These are phyloP conservation scores for Sicyos edulis DNA, from an alignment of 306 rosid genomes.

Conservation along the genomic window DNA sequence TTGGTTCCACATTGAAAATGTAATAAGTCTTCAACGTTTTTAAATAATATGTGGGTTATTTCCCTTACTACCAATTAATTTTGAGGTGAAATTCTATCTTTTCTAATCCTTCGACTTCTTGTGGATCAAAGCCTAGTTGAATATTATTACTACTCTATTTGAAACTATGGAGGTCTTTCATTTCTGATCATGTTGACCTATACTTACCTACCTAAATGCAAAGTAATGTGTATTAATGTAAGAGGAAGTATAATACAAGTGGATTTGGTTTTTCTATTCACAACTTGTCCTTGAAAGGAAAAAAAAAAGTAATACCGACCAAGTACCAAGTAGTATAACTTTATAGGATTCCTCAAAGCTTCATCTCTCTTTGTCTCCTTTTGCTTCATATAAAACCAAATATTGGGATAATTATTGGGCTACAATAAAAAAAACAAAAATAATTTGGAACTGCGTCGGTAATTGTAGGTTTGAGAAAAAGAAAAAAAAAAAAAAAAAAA, in stretches of 20 bases:
- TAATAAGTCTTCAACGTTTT: no score
- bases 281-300: background rate
- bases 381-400: background rate
- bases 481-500: no score
- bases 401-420: background rate
- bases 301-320: background rate
- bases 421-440: background rate
- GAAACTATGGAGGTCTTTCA: no score
- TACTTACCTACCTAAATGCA: no score
- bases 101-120: no score
- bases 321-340: background rate
- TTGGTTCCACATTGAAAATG: no score
- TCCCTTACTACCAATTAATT: no score
- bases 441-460: background rate
- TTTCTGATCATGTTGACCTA: no score
- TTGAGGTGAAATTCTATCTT: no score
- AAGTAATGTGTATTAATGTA: background rate
- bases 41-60: no score
- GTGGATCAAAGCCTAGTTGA: no score
- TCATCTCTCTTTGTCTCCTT: background rate
- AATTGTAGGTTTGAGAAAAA: background rate
- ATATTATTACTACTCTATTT: no score
- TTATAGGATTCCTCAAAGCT: conserved; percentile 4
- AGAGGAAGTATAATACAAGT: background rate
- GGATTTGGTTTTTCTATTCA: background rate